Conservation (phyloP, 2,329 filamentous ascomycete species). For the Apiospora hydei region DNA sequence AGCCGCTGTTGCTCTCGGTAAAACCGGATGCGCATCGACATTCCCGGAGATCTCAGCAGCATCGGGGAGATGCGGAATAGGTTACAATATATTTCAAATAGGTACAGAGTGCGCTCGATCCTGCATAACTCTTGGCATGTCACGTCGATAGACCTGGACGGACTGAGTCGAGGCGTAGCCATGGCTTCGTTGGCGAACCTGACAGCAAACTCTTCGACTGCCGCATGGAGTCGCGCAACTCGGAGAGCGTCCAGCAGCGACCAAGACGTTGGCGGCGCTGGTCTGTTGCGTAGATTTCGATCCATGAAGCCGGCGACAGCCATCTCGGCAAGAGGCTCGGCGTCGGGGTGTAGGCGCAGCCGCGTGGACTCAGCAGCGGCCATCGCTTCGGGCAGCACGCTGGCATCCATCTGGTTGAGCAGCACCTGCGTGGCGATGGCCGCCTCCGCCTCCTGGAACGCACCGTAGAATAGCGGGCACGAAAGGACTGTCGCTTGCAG, state of each 20-base stretch:
- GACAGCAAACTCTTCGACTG: not conserved
- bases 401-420: conserved; percentile 25
- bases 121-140: not conserved
- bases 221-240: not conserved
- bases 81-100: not conserved
- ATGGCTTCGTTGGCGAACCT: not conserved
- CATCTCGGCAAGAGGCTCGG: not conserved
- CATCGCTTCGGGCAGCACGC: conserved; percentile 27
- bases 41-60: not conserved
- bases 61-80: not conserved
- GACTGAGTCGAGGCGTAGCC: not conserved
- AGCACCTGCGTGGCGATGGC: conserved; percentile 23
- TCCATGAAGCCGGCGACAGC: not conserved
- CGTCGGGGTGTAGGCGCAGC: not conserved
- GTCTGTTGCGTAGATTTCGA: not conserved
- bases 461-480: conserved; percentile 24
- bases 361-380: conserved; percentile 10
- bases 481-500: conserved; percentile 23
- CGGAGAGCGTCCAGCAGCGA: conserved; percentile 23
- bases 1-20: not conserved
- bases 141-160: not conserved
- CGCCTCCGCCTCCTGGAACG: conserved; percentile 15
- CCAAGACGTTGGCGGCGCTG: not conserved
- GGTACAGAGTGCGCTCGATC: not conserved
- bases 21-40: not conserved